Evolutionary conservation across 2,329 filamentous ascomycete species (phyloP), one percentile per base, ranked within the genome.

Genomic region (Rhytidhysteron rufulum): DNA sequence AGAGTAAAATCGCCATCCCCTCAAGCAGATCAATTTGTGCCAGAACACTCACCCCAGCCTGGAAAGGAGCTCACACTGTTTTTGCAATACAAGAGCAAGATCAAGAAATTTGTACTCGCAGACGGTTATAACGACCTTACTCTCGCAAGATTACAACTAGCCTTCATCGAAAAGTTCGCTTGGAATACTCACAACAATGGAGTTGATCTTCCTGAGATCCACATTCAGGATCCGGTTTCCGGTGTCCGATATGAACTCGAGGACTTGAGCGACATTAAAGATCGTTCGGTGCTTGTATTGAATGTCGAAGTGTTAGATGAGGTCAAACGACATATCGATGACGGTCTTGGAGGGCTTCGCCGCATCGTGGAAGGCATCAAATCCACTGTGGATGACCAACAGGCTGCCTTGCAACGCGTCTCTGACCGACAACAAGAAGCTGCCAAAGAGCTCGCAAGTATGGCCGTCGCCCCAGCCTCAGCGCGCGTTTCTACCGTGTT

Each of bases 141-240:
- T 3, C 84, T 96, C 43, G 89, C 89, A 1, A 80, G 90, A 18
- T 68, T 98, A 42, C 91, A 98, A 63, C 77, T 98, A 20, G 91
- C 93, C 1, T 98, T 98, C 55, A 98, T 98, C 53, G 93, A 98
- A 53, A 98, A 96, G 62, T 98, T 98, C 60, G 93, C 91, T 0
- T 98, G 94, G 90, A 97, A 95, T 55, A 96, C 91, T 1, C 90
- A 97, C 54, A 85, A 88, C 45, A 94, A 96, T 55, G 93, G 93
- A 6, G 80, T 82, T 11, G 93, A 98, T 60, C 70, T 98, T 33
- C 93, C 93, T 0, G 93, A 98, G 55, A 97, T 98, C 13, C 96
- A 98, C 63, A 93, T 98, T 13, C 93, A 98, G 63, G 93, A 98
- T 62, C 85, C 90, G 0, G 79, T 96, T 2, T 97, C 93, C 7